Conservation (phyloP, 768 basidiomycete genomes). For the Podaxis mareebaensis region DNA sequence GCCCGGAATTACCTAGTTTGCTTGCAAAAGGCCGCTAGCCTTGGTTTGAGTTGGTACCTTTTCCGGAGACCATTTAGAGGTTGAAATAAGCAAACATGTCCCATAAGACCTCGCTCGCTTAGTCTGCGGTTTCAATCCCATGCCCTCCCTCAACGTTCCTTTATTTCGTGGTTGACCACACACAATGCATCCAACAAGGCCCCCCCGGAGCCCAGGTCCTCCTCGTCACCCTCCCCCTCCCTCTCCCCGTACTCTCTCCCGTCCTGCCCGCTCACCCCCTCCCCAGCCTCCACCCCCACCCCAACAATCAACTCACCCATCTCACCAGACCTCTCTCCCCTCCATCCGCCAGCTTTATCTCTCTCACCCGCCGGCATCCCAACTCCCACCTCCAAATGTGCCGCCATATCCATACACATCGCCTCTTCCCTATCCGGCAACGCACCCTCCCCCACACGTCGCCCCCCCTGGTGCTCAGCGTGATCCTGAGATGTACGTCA, state of each 20-base stretch:
- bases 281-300: constrained; percentile 22
- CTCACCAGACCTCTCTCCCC: constrained; percentile 48
- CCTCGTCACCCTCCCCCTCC: constrained; percentile 14
- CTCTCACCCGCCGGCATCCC: constrained; percentile 53
- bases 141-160: constrained; percentile 28
- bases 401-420: constrained; percentile 25
- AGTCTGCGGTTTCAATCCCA: constrained; percentile 31
- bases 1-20: constrained; percentile 38
- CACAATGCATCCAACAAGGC: constrained; percentile 26
- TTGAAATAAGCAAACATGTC: constrained; percentile 25
- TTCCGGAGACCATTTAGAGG: constrained; percentile 32
- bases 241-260: constrained; percentile 24
- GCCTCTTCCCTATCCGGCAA: constrained; percentile 27
- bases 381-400: constrained; percentile 15
- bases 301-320: constrained; percentile 17
- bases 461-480: constrained; percentile 22
- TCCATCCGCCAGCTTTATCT: constrained; percentile 72
- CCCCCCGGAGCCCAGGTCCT: constrained; percentile 25
- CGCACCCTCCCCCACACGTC: constrained; percentile 6
- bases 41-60: constrained; percentile 41
- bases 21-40: constrained; percentile 31
- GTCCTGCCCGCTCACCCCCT: constrained; percentile 15
- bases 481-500: constrained; percentile 34
- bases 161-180: constrained; percentile 23
- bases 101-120: constrained; percentile 34